A percentile compares a stretch with the other conserved stretches of the same genome.
phyloP scores from a whole-genome alignment of 1,284 basidiomycete genomes.

The Malassezia cuniculi region DNA sequence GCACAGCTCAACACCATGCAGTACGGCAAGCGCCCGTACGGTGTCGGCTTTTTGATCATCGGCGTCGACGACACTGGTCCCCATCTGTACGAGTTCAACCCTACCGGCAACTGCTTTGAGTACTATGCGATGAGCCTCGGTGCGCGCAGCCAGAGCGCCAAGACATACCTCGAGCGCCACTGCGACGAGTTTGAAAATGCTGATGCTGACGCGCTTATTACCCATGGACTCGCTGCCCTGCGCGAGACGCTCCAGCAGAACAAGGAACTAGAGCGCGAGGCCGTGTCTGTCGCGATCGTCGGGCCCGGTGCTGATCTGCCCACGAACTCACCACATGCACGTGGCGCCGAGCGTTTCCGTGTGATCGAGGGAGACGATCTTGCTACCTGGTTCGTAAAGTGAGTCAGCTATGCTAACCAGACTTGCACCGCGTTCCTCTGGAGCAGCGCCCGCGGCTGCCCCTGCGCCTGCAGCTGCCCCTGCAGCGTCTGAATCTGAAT shows the following conservation, averaged over 20 bases:
- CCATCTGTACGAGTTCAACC: conserved; percentile 95
- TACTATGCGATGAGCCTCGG: conserved; percentile 98
- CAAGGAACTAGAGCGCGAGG: conserved; percentile 39
- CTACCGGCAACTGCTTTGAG: conserved; percentile 91
- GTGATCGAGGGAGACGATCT: conserved; percentile 38
- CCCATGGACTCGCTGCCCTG: conserved; percentile 38
- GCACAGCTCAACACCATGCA: conserved; percentile 98
- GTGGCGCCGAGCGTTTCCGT: conserved; percentile 34
- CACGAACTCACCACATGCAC: conserved; percentile 19
- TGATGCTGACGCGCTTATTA: conserved; percentile 25
- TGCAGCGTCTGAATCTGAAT: too few relatives aligned
- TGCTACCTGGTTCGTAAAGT: conserved; percentile 28
- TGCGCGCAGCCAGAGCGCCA: conserved; percentile 89
- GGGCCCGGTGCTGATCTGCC: conserved; percentile 41
- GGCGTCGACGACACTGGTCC: conserved; percentile 89
- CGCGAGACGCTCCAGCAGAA: conserved; percentile 42
- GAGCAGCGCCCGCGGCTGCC: too few relatives aligned
- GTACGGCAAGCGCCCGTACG: conserved; percentile 92
- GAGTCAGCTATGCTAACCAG: too few relatives aligned
- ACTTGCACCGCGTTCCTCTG: too few relatives aligned
- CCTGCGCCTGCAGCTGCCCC: too few relatives aligned
- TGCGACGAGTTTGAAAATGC: conserved; percentile 59
- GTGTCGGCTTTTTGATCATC: conserved; percentile 95
- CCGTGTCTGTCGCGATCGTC: conserved; percentile 37
- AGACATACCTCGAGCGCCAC: conserved; percentile 93